Conservation (phyloP, 2,329 filamentous ascomycete species). For the Penicillium polonicum region DNA sequence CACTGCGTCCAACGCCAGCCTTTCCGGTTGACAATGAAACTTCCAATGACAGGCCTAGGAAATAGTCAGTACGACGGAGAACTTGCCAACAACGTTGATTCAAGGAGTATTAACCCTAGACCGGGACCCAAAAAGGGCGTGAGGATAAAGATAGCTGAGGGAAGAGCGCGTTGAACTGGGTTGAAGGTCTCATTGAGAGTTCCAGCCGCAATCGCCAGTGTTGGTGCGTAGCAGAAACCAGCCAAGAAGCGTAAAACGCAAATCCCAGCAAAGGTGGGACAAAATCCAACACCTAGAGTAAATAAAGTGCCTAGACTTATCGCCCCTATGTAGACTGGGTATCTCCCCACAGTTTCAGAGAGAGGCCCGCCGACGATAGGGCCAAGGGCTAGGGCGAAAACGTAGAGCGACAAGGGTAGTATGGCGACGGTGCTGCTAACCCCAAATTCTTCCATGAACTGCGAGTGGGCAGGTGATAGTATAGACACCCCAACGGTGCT, state of each 20-base stretch:
- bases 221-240: constrained; percentile 18
- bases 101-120: constrained; percentile 13
- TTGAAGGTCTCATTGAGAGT: constrained; percentile 25
- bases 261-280: constrained; percentile 9
- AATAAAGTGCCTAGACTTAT: constrained; percentile 17
- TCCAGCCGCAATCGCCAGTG: constrained; percentile 17
- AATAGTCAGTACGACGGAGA: not conserved
- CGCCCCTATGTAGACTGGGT: constrained; percentile 20
- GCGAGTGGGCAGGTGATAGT: constrained; percentile 12
- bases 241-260: constrained; percentile 19
- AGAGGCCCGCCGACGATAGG: constrained; percentile 26
- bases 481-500: constrained; percentile 20
- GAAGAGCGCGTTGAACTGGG: constrained; percentile 17
- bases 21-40: constrained; percentile 21
- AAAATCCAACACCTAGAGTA: constrained; percentile 18
- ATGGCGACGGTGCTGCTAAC: constrained; percentile 18
- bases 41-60: constrained; percentile 26
- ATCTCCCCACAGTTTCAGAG: constrained; percentile 25
- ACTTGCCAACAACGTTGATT: too few species aligned
- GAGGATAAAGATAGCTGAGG: constrained; percentile 21
- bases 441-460: constrained; percentile 17
- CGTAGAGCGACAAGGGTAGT: constrained; percentile 19
- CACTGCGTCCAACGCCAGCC: constrained; percentile 25
- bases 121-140: constrained; percentile 26
- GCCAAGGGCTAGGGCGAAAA: constrained; percentile 18